These are phyloP conservation scores for Astrothelium macrocarpum DNA, from an alignment of 495 filamentous ascomycete genomes.

Conservation along the genomic window DNA sequence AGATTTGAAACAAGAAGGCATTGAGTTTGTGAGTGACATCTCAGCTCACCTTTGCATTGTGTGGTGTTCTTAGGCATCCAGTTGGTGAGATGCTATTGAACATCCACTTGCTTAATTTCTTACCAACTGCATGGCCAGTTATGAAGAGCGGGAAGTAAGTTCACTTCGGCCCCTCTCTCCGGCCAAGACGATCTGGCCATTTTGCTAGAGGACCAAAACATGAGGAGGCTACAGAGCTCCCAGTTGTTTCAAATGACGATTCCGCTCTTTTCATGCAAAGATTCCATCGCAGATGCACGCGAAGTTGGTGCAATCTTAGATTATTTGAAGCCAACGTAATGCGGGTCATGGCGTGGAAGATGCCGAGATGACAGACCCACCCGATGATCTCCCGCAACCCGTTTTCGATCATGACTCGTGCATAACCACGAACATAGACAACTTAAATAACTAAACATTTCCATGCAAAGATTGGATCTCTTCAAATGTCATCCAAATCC, in stretches of 20 bases:
- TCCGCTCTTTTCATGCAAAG: background rate
- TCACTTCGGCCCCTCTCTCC: slow-evolving; percentile 1
- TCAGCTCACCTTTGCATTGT: background rate
- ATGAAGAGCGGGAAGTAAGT: background rate
- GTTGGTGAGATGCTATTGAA: background rate
- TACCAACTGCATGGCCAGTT: background rate
- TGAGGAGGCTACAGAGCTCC: background rate
- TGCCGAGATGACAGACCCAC: no score
- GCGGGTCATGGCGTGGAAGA: no score
- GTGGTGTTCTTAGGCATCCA: background rate
- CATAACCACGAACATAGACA: no score
- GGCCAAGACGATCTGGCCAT: slow-evolving; percentile 1
- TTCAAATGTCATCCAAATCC: slow-evolving; percentile 30
- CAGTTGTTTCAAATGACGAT: background rate
- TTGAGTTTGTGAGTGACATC: background rate
- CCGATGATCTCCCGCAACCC: no score
- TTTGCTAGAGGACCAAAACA: background rate
- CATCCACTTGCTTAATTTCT: background rate
- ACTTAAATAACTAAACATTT: no score
- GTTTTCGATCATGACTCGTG: no score
- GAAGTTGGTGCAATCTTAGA: background rate
- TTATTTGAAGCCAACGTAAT: background rate
- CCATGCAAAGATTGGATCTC: background rate
- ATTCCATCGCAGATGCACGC: background rate
- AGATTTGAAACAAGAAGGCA: background rate